phyloP scores from a whole-genome alignment of 2,329 filamentous ascomycete genomes.

The Arthrobotrys sinensis region DNA sequence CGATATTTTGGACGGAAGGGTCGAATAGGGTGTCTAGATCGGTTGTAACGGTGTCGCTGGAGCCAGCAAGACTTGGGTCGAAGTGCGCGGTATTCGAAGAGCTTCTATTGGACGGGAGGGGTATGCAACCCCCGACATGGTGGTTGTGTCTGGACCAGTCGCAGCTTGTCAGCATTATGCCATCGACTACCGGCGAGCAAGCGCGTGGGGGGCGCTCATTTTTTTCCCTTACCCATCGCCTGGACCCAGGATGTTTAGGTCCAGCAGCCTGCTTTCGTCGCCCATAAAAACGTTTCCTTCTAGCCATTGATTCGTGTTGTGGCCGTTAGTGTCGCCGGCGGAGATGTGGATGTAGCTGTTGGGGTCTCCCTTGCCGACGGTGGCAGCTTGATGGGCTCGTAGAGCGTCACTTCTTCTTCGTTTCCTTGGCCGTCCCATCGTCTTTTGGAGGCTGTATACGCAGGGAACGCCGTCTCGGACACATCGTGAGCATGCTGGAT shows the following conservation, averaged over 20 bases:
- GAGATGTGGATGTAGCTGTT: slow-evolving; percentile 36
- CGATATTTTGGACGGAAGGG: slow-evolving; percentile 45
- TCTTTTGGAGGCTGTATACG: slow-evolving; percentile 77
- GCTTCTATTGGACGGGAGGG: slow-evolving; percentile 29
- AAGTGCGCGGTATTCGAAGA: slow-evolving; percentile 19
- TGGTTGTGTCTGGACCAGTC: slow-evolving; percentile 30
- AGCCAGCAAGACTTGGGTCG: slow-evolving; percentile 35
- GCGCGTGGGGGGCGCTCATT: background rate
- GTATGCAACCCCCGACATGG: slow-evolving; percentile 47
- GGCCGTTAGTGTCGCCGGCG: slow-evolving; percentile 29
- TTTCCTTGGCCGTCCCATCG: slow-evolving; percentile 77
- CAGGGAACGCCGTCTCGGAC: slow-evolving; percentile 73
- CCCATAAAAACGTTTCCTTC: slow-evolving; percentile 50
- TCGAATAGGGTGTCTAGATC: slow-evolving; percentile 56
- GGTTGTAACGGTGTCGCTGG: slow-evolving; percentile 26
- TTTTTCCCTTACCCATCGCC: slow-evolving; percentile 44
- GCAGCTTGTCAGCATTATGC: slow-evolving; percentile 16
- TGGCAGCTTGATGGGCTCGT: slow-evolving; percentile 43
- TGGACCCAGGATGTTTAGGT: slow-evolving; percentile 47
- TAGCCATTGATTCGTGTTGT: slow-evolving; percentile 43
- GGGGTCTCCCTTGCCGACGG: slow-evolving; percentile 17
- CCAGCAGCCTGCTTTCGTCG: slow-evolving; percentile 43
- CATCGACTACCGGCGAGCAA: background rate
- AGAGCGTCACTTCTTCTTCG: slow-evolving; percentile 67
- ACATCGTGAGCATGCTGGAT: slow-evolving; percentile 75